A percentile compares a stretch with the other conserved stretches of the same genome.
Conservation (phyloP, 345 rosid genomes). For the Lepidium aucheri region DNA sequence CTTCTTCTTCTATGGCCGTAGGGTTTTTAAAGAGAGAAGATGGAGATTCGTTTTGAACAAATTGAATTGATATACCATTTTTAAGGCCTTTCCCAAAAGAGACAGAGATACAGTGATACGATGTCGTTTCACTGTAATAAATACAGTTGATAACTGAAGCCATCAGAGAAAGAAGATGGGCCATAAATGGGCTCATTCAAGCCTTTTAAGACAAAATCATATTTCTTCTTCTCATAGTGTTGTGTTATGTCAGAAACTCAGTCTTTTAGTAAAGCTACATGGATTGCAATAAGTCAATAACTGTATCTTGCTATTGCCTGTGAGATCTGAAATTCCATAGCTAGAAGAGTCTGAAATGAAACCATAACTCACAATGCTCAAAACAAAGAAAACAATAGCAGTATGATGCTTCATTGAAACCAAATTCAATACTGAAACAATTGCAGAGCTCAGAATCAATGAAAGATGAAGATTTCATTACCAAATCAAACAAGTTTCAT, state of each 20-base stretch:
- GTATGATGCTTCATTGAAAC: neutral
- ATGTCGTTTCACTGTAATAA: neutral
- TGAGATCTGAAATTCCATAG: neutral
- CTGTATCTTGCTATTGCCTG: neutral
- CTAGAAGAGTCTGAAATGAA: neutral
- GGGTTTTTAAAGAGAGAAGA: conserved; percentile 19
- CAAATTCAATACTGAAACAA: neutral
- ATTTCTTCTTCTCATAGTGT: neutral
- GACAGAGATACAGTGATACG: neutral
- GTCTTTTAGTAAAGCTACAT: neutral
- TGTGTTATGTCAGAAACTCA: neutral
- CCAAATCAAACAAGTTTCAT: conserved; percentile 6
- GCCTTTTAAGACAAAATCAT: neutral
- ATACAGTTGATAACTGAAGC: too few species aligned
- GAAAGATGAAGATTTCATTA: neutral
- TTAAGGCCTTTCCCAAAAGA: neutral
- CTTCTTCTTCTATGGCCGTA: conserved; percentile 5
- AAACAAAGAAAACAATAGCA: neutral
- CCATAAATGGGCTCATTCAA: neutral
- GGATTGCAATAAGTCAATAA: neutral
- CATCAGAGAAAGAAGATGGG: too few species aligned
- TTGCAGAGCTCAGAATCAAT: neutral
- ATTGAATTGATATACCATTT: conserved; percentile 6
- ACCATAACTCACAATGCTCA: neutral
- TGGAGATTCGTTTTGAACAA: conserved; percentile 16